Base-by-base conservation (phyloP, 305 asterid species). In the Fraxinus greggii region DNA sequence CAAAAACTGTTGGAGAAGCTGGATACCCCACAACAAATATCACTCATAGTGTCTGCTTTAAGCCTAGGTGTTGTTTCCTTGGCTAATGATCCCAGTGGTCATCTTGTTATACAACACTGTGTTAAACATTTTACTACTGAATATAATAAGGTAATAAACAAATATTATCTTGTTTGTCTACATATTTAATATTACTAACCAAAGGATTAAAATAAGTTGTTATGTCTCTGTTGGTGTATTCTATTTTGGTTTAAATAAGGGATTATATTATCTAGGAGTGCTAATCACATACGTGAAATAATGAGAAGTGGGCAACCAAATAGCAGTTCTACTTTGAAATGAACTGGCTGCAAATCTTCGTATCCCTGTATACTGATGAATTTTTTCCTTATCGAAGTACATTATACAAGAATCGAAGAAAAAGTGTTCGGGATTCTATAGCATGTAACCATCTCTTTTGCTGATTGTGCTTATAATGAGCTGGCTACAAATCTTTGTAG, bases 81-180 rank as follows among this genome's bases (percentile, higher is more conserved):
- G 88, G 88, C 96, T 12, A 86, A 65, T 73, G 97, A 94, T 54
- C 80, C 91, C 72, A 89, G 84, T 72, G 98, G 97, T 21, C 95
- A 91, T 63, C 94, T 88, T 82, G 92, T 94, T 9, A 81, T 93
- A 28, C 83, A 85, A 69, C 86, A 81, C 77, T 93, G 97, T 75
- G 81, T 92, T 19, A 85, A 84, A 38, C 48, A 80, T 65, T 94
- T 84, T 85, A 81, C 91, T 32, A 78, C 69, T 12, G 93, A 94
- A 79, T 89, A 89, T 83, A 91, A 80, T 72, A 84, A 87, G 97
- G 98, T 93, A 87, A 36, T 78, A 12, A 40, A 65, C 31, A 23
- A 3, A 13, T 38, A 8, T 24, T 70, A 59, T 48, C 21, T 82
- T 51, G 38, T 29, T 75, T 72, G 36, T 48, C 74, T 65, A 7